Conservation (phyloP, 2,329 filamentous ascomycete genomes). For the Ceratocystis eucalypticola region DNA sequence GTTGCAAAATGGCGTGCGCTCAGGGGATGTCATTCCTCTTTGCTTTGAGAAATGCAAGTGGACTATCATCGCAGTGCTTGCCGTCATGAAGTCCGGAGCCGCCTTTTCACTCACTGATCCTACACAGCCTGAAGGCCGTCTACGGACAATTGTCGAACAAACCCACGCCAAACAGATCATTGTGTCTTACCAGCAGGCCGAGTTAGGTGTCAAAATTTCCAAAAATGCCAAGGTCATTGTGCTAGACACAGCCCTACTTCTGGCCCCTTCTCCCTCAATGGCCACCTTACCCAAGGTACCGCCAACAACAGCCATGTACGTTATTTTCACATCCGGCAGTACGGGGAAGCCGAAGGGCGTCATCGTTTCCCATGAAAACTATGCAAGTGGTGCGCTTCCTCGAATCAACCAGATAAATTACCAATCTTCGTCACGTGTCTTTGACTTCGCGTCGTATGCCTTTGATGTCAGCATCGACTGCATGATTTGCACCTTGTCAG, state of each 20-base stretch:
- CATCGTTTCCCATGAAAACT: conserved; percentile 36
- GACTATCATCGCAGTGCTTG: conserved; percentile 34
- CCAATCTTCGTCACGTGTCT: conserved; percentile 30
- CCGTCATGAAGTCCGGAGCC: conserved; percentile 36
- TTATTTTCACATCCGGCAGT: conserved; percentile 53
- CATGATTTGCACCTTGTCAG: conserved; percentile 40
- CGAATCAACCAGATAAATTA: conserved; percentile 33
- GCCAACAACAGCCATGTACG: conserved; percentile 33
- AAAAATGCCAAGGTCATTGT: conserved; percentile 16
- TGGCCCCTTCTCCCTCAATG: conserved; percentile 1
- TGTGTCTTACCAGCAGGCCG: conserved; percentile 30
- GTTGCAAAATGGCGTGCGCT: conserved; percentile 26
- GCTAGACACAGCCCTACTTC: conserved; percentile 9
- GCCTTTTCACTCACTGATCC: conserved; percentile 36
- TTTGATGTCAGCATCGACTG: conserved; percentile 43
- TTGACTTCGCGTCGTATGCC: conserved; percentile 39
- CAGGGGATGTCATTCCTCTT: conserved; percentile 35
- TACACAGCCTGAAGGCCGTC: conserved; percentile 33
- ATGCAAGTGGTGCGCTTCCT: conserved; percentile 33
- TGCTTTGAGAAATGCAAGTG: conserved; percentile 38
- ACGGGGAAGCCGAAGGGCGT: conserved; percentile 53
- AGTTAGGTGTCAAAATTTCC: conserved; percentile 29
- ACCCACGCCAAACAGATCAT: conserved; percentile 30
- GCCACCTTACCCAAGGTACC: conserved; percentile 29
- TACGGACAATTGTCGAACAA: conserved; percentile 34